These are phyloP conservation scores for Penicillium sp. DNA, from an alignment of 2,329 filamentous ascomycete species.

Conservation along the genomic window DNA sequence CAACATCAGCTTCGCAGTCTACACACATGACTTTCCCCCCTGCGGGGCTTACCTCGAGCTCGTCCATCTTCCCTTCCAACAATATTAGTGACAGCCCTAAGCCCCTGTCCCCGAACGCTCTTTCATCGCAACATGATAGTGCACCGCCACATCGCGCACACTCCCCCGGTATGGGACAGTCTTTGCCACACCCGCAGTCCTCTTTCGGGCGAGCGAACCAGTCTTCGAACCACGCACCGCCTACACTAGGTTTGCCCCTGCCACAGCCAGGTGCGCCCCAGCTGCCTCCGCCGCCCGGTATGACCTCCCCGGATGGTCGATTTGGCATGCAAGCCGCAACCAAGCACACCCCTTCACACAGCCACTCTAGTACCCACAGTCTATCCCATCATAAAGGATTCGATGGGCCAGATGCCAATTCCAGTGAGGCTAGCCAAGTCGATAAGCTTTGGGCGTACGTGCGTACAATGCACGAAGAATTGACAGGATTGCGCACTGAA, in stretches of 20 bases:
- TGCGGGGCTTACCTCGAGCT: slow-evolving; percentile 41
- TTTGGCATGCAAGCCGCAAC: slow-evolving; percentile 41
- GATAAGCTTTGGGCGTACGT: slow-evolving; percentile 46
- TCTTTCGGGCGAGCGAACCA: slow-evolving; percentile 28
- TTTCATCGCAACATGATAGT: slow-evolving; percentile 38
- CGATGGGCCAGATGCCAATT: slow-evolving; percentile 25
- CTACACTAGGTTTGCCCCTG: slow-evolving; percentile 35
- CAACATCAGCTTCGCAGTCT: slow-evolving; percentile 50
- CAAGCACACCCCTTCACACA: slow-evolving; percentile 37
- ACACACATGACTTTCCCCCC: slow-evolving; percentile 41
- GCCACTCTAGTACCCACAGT: slow-evolving; percentile 36
- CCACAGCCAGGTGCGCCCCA: slow-evolving; percentile 42
- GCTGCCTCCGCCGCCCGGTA: slow-evolving; percentile 43
- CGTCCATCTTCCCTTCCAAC: slow-evolving; percentile 66
- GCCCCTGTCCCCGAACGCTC: slow-evolving; percentile 57
- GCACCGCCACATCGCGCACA: slow-evolving; percentile 42
- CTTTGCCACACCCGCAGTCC: slow-evolving; percentile 39
- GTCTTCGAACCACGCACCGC: slow-evolving; percentile 24
- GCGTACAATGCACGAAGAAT: slow-evolving; percentile 42
- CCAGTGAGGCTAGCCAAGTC: slow-evolving; percentile 24
- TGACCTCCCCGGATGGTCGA: slow-evolving; percentile 44
- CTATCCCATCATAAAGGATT: slow-evolving; percentile 27
- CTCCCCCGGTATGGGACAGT: slow-evolving; percentile 43
- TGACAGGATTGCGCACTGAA: slow-evolving; percentile 42
- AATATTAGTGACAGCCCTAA: slow-evolving; percentile 85